Conservation (phyloP, 108 stramenopile species). For the Nitzschia sp. region DNA sequence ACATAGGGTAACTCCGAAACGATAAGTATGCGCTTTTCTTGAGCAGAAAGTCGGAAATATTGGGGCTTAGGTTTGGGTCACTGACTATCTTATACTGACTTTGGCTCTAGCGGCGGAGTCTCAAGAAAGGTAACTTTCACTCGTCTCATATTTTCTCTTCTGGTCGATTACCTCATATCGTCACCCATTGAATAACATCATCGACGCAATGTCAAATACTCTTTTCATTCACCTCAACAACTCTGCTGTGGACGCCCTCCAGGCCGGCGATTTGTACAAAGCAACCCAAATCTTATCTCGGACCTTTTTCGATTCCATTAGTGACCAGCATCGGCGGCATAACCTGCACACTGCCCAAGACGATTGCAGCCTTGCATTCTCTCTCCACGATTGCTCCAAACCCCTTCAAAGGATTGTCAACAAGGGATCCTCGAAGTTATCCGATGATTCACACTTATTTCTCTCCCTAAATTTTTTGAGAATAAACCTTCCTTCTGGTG, state of each 20-base stretch:
- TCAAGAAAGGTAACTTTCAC: too few relatives aligned
- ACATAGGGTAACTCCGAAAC: too few relatives aligned
- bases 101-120: too few relatives aligned
- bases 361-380: background rate
- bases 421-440: background rate
- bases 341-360: background rate
- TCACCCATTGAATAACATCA: too few relatives aligned
- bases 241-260: background rate
- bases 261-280: background rate
- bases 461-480: constrained; percentile 4
- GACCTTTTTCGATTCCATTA: background rate
- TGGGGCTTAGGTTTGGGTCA: too few relatives aligned
- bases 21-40: too few relatives aligned
- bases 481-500: background rate
- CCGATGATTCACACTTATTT: background rate
- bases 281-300: background rate
- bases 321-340: background rate
- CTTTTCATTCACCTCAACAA: constrained; percentile 3
- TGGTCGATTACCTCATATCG: too few relatives aligned
- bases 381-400: constrained; percentile 7
- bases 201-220: constrained; percentile 12
- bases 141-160: too few relatives aligned
- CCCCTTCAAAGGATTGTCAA: background rate
- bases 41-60: too few relatives aligned
- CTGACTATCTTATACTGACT: too few relatives aligned